Percentiles rank a stretch among this genome's conserved stretches.
phyloP scores from a whole-genome alignment of 1,139 yeast genomes.

The Kluyveromyces sp. region DNA sequence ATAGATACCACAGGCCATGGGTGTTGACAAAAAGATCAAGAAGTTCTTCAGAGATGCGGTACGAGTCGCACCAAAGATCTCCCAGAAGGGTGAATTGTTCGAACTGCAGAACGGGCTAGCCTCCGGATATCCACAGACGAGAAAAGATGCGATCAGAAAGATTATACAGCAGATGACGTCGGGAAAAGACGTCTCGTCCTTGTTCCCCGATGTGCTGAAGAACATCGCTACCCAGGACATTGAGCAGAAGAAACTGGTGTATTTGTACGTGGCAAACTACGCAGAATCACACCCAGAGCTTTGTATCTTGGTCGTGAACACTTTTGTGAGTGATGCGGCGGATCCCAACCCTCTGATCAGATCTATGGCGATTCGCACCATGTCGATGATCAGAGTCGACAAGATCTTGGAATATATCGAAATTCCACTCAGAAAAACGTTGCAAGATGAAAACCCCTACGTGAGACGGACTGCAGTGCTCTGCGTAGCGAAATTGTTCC shows the following conservation, averaged over 20 bases:
- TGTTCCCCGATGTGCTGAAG: conserved; percentile 93
- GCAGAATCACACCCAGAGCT: conserved; percentile 95
- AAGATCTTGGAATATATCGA: conserved; percentile 94
- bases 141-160: conserved; percentile 94
- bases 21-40: conserved; percentile 32
- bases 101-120: conserved; percentile 87
- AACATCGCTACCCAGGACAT: conserved; percentile 95
- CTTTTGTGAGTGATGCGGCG: conserved; percentile 93
- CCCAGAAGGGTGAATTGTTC: conserved; percentile 62
- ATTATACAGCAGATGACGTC: conserved; percentile 98
- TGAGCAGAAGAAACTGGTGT: conserved; percentile 94
- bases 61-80: conserved; percentile 33
- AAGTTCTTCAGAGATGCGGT: conserved; percentile 31
- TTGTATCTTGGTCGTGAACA: conserved; percentile 92
- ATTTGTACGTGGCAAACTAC: conserved; percentile 90
- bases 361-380: conserved; percentile 93
- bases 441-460: conserved; percentile 90
- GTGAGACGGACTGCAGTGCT: conserved; percentile 97
- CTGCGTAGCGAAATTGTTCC: conserved; percentile 92
- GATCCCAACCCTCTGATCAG: conserved; percentile 95
- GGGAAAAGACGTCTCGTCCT: conserved; percentile 93
- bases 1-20: conserved; percentile 9
- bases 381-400: conserved; percentile 97
- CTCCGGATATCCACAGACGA: conserved; percentile 86
- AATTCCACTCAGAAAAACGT: conserved; percentile 75